Conservation (phyloP, 331 rosid species). For the Malus hybrid region DNA sequence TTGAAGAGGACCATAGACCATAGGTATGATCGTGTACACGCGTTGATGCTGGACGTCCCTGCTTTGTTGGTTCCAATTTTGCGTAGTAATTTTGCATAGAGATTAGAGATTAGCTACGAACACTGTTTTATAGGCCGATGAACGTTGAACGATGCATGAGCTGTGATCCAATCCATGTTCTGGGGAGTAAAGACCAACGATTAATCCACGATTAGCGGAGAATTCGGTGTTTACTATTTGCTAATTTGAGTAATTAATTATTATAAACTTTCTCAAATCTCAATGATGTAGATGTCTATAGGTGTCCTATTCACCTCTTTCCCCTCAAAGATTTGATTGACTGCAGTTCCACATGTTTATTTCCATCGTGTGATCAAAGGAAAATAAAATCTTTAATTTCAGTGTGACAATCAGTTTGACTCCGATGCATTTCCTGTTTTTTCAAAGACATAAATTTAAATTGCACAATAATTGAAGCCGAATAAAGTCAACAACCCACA, state of each 20-base stretch:
- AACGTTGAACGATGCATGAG: slow-evolving; percentile 16
- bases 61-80: no score
- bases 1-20: no score
- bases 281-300: slow-evolving; percentile 14
- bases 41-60: no score
- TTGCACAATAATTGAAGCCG: background rate
- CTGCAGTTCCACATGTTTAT: background rate
- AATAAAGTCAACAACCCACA: background rate
- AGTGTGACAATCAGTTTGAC: slow-evolving; percentile 3
- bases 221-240: slow-evolving; percentile 3
- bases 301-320: background rate
- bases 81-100: background rate
- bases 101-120: background rate
- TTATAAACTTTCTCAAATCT: background rate
- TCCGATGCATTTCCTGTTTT: background rate
- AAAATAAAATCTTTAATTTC: background rate
- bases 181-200: slow-evolving; percentile 12
- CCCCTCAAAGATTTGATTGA: background rate
- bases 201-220: slow-evolving; percentile 58
- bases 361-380: slow-evolving; percentile 2
- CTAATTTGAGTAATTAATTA: background rate
- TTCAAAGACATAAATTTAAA: background rate
- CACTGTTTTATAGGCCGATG: background rate
- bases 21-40: no score
- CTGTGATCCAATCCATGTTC: slow-evolving; percentile 53